Evolutionary conservation across 225 moss, liverwort and hornwort species (phyloP).

Genomic region (Physcomitrium patens): DNA sequence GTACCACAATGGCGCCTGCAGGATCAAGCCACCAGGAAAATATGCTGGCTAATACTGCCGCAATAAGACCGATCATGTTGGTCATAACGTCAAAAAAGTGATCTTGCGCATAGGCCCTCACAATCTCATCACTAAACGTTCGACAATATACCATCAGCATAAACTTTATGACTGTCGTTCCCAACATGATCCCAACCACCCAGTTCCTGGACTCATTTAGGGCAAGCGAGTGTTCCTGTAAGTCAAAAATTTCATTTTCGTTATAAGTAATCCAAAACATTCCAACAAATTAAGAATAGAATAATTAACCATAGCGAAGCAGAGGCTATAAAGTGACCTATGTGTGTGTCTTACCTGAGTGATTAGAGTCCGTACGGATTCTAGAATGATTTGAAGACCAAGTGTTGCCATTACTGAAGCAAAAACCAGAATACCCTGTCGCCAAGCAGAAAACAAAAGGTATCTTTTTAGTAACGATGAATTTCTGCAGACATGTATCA

Average conservation of each 20-base stretch:
- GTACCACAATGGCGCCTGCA: slow-evolving; percentile 86
- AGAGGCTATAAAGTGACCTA: background rate
- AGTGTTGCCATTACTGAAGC: slow-evolving; percentile 74
- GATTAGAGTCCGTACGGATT: slow-evolving; percentile 45
- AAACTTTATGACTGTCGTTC: slow-evolving; percentile 79
- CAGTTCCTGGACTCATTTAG: slow-evolving; percentile 61
- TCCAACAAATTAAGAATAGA: background rate
- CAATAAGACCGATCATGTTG: slow-evolving; percentile 80
- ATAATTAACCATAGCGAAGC: background rate
- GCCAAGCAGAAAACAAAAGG: slow-evolving; percentile 16
- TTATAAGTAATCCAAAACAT: background rate
- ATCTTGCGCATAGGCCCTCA: slow-evolving; percentile 91
- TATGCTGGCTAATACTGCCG: slow-evolving; percentile 74
- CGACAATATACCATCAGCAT: slow-evolving; percentile 82
- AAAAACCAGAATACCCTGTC: slow-evolving; percentile 68
- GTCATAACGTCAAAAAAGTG: slow-evolving; percentile 96
- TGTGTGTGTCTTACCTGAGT: slow-evolving; percentile 41
- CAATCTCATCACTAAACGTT: slow-evolving; percentile 78
- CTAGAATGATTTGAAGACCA: slow-evolving; percentile 62
- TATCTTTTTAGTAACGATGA: background rate
- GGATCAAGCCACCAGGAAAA: slow-evolving; percentile 95
- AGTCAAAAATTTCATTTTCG: background rate
- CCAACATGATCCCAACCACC: slow-evolving; percentile 89
- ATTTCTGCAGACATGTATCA: background rate
- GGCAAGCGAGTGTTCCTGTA: slow-evolving; percentile 66